These are phyloP conservation scores for Narthecium ossifragum DNA, from an alignment of 106 monocot species.

Conservation along the genomic window DNA sequence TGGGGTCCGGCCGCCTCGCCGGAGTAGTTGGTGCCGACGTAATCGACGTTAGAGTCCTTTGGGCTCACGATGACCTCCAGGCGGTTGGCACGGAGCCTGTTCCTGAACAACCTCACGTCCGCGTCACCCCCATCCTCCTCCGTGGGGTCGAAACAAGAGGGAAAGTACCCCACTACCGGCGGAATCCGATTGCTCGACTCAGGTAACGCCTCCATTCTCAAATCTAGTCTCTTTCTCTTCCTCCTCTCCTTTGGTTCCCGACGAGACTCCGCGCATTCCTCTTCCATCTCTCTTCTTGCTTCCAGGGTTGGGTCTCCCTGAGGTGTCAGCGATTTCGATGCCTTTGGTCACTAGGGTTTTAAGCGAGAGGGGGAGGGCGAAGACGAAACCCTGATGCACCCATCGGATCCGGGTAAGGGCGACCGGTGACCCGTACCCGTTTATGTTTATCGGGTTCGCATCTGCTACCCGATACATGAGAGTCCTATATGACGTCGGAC, in stretches of 20 bases:
- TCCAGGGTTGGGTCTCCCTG: neutral
- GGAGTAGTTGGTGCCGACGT: slow-evolving; percentile 67
- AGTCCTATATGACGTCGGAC: too few species aligned
- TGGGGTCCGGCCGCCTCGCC: slow-evolving; percentile 73
- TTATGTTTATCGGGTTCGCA: too few species aligned
- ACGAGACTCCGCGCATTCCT: neutral
- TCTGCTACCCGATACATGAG: too few species aligned
- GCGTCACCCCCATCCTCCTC: slow-evolving; percentile 1
- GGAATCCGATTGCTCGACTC: slow-evolving; percentile 30
- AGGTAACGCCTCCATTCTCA: slow-evolving; percentile 32
- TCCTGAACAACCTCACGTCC: slow-evolving; percentile 30
- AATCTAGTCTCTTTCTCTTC: slow-evolving; percentile 29
- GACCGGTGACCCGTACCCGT: too few species aligned
- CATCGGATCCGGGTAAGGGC: too few species aligned
- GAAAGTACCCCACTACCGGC: slow-evolving; percentile 81
- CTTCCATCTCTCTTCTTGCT: slow-evolving; percentile 17
- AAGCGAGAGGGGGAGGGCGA: too few species aligned
- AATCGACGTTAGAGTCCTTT: slow-evolving; percentile 34
- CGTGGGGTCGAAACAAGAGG: slow-evolving; percentile 68
- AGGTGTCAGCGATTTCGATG: too few species aligned
- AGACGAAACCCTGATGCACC: too few species aligned
- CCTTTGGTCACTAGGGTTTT: too few species aligned
- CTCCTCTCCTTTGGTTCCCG: slow-evolving; percentile 8
- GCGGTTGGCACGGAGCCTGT: slow-evolving; percentile 23
- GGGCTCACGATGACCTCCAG: slow-evolving; percentile 62